Conservation (phyloP, 225 moss, liverwort and hornwort species). For the Polytrichum commune region DNA sequence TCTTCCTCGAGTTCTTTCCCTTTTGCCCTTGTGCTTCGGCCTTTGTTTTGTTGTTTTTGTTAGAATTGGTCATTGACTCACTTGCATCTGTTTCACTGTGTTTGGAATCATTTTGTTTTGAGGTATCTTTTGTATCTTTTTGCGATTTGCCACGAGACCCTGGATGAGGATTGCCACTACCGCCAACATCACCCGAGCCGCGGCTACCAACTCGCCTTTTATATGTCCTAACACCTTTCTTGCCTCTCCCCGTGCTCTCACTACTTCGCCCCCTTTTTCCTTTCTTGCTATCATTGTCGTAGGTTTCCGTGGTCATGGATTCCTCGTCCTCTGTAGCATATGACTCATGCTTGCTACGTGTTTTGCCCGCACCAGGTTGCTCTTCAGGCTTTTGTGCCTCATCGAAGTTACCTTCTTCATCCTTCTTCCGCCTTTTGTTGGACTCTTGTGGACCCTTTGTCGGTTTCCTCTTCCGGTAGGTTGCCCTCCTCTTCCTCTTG, state of each 20-base stretch:
- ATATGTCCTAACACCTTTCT: conserved; percentile 7
- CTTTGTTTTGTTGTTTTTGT: conserved; percentile 3
- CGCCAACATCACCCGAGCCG: background rate
- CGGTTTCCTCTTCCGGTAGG: background rate
- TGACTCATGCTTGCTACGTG: background rate
- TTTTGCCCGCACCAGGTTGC: background rate
- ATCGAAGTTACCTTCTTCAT: conserved; percentile 7
- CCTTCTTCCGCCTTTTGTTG: conserved; percentile 3
- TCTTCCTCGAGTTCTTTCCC: background rate
- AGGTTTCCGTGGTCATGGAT: conserved; percentile 20
- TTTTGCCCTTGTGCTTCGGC: conserved; percentile 2
- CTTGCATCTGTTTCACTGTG: conserved; percentile 18
- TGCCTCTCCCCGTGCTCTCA: conserved; percentile 12
- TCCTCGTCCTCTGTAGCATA: conserved; percentile 1
- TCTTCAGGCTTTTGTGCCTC: conserved; percentile 10
- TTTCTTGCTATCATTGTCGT: conserved; percentile 12
- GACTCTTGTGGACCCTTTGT: background rate
- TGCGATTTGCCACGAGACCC: background rate
- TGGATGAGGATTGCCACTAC: rapidly evolving
- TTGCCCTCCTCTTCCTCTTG: conserved; percentile 14
- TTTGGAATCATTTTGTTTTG: conserved; percentile 15
- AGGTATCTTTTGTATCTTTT: conserved; percentile 15
- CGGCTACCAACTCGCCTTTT: background rate
- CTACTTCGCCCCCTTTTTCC: background rate
- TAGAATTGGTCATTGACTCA: conserved; percentile 12